Evolutionary conservation across 768 basidiomycete genomes (phyloP).

Genomic region (Rhodosporidiobolus sp.): DNA sequence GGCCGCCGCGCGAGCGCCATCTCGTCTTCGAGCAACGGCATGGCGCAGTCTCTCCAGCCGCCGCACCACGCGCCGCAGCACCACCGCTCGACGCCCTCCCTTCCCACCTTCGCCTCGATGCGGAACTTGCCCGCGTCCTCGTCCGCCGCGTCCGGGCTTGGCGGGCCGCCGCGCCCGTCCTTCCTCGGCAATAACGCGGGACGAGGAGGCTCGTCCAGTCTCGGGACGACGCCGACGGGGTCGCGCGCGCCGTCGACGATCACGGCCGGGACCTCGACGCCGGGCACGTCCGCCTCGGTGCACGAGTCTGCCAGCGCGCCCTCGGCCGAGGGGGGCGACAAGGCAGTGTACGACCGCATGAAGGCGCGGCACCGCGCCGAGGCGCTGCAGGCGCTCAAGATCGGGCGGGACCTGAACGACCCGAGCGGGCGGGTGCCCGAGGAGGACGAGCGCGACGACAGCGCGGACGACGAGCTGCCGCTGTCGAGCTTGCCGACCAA

Average conservation of each 20-base stretch:
- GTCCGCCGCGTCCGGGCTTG: neutral
- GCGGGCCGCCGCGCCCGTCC: slow-evolving; percentile 4
- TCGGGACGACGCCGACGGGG: neutral
- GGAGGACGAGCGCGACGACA: neutral
- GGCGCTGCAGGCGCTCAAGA: slow-evolving; percentile 24
- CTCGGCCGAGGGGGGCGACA: neutral
- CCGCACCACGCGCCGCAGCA: neutral
- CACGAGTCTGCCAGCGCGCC: neutral
- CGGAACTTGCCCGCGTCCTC: neutral
- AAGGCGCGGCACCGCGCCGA: slow-evolving; percentile 37
- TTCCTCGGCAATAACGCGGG: neutral
- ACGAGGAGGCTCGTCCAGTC: neutral
- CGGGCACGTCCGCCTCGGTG: slow-evolving; percentile 3
- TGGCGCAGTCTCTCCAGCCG: neutral
- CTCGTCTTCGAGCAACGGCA: neutral
- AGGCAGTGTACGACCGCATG: slow-evolving; percentile 27
- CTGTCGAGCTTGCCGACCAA: slow-evolving; percentile 26
- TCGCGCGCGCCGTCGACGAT: neutral
- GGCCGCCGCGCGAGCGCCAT: slow-evolving; percentile 13
- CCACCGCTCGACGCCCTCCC: slow-evolving; percentile 20
- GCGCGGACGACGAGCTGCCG: slow-evolving; percentile 33
- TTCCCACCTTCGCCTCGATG: slow-evolving; percentile 7
- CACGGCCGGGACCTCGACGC: slow-evolving; percentile 10
- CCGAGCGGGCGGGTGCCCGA: slow-evolving; percentile 17
- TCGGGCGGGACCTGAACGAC: slow-evolving; percentile 35